Base-by-base conservation (phyloP, 2,329 filamentous ascomycete species). In the Alternaria alternata region DNA sequence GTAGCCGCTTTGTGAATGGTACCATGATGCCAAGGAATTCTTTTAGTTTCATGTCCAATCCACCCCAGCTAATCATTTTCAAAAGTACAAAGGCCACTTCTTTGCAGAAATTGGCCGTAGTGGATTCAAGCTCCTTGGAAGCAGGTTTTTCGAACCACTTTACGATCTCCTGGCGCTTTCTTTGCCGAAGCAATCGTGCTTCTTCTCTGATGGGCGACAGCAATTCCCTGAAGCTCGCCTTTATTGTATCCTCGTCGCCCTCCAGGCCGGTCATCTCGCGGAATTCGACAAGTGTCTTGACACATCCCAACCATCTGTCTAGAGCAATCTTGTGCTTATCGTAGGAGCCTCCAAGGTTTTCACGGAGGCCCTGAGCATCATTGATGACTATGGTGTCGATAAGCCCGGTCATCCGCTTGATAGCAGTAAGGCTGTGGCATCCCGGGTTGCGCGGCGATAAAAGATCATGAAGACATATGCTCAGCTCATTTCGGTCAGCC, bases 281-380 rank as follows among this genome's bases (percentile, higher is more conserved):
- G 18, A 55, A 60, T 7, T 32, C 32, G 39, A 46, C 34, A 3
- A 56, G 18, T 11, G 46, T 28, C 4, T 22, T 39, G 14, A 51
- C 3, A 22, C 52, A 60, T 28, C 18, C 32, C 12, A 60, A 7
- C 52, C 52, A 60, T 44, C 24, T 34, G 4, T 51, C n/a, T 30
- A 56, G 7, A 18, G 44, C 28, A 2, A 9, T 22, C n/a, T 16
- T 22, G 16, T 24, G 30, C 20, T 22, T 16, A 1, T 56, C 52
- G 18, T 38, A 22, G 8, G 30, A 18, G 16, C 20, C 9, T 6
- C 39, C 18, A 7, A 38, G 16, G 2, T 7, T 28, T 1, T 4
- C 18, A 3, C 4, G 16, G 22, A 54, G 24, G 9, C 28, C 4
- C 7, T 28, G 14, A 5, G 38, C 12, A 12, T 51, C 30, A 2